A percentile compares a stretch with the other conserved stretches of the same genome.
phyloP scores from a whole-genome alignment of 2,329 filamentous ascomycete species.

The Lecanicillium sp. region DNA sequence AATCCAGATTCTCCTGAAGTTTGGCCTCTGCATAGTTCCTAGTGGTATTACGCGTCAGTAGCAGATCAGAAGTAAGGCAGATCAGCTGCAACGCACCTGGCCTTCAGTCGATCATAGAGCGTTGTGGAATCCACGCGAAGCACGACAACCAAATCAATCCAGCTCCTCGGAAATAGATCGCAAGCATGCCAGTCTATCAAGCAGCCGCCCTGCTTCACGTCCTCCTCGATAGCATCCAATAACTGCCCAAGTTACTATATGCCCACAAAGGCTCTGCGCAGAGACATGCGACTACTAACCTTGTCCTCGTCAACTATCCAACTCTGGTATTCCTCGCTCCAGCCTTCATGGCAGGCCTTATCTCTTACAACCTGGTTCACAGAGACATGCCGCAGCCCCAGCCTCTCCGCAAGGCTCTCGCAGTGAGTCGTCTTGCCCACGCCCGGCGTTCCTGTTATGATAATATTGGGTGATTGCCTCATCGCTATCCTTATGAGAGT shows the following conservation, averaged over 20 bases:
- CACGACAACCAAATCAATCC: conserved; percentile 94
- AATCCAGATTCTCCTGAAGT: conserved; percentile 91
- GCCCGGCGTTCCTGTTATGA: conserved; percentile 91
- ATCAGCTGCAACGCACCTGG: conserved; percentile 46
- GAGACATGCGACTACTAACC: conserved; percentile 40
- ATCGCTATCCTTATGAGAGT: conserved; percentile 29
- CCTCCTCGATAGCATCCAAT: conserved; percentile 81
- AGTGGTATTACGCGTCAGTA: neutral
- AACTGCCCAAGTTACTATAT: conserved; percentile 49
- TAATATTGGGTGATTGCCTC: conserved; percentile 71
- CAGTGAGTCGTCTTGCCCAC: conserved; percentile 94
- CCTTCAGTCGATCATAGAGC: conserved; percentile 77
- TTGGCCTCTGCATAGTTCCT: conserved; percentile 81
- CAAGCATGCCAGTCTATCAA: conserved; percentile 98
- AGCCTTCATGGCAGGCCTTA: conserved; percentile 78
- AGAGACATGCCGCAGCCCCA: conserved; percentile 73
- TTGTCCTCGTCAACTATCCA: conserved; percentile 98
- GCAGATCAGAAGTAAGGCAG: neutral
- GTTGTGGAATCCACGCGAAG: conserved; percentile 72
- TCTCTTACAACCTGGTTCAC: conserved; percentile 93
- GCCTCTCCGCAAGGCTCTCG: conserved; percentile 69
- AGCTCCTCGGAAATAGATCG: conserved; percentile 86
- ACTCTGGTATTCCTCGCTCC: conserved; percentile 75
- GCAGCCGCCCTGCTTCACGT: conserved; percentile 70
- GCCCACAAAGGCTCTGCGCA: neutral